phyloP scores from a whole-genome alignment of 2,329 filamentous ascomycete genomes.

The Botryosphaeria agaves region DNA sequence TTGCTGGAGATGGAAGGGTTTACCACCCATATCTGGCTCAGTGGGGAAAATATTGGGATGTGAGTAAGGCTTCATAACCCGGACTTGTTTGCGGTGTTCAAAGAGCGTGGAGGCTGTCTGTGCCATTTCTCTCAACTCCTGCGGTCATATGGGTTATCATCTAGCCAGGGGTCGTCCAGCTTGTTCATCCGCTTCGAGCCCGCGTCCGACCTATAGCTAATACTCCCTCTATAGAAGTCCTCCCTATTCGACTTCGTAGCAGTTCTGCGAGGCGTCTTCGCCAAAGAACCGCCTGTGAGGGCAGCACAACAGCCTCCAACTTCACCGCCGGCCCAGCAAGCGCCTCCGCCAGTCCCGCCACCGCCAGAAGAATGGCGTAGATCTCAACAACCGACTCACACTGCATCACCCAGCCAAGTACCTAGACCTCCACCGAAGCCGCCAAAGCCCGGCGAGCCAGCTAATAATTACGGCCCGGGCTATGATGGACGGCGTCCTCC shows the following conservation, averaged over 20 bases:
- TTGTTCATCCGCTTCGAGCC: too few species aligned
- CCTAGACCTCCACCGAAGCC: conserved; percentile 28
- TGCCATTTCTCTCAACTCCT: too few species aligned
- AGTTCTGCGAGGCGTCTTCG: conserved; percentile 72
- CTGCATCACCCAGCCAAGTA: conserved; percentile 18
- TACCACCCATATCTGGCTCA: conserved; percentile 92
- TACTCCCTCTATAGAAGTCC: conserved; percentile 52
- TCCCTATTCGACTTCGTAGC: conserved; percentile 67
- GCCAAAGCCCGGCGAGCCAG: conserved; percentile 29
- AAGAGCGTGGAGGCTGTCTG: too few species aligned
- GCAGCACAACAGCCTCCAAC: conserved; percentile 41
- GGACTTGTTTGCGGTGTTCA: too few species aligned
- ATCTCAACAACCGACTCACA: conserved; percentile 13
- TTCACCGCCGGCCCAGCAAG: conserved; percentile 15
- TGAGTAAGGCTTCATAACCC: too few species aligned
- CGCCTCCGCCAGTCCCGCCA: conserved; percentile 54
- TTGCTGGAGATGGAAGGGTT: conserved; percentile 79
- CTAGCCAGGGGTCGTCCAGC: too few species aligned
- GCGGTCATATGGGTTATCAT: too few species aligned
- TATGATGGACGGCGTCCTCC: conserved; percentile 13
- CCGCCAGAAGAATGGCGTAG: conserved; percentile 41
- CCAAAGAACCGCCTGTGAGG: conserved; percentile 85
- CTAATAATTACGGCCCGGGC: neutral
- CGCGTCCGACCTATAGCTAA: too few species aligned
- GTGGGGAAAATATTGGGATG: conserved; percentile 83